phyloP scores from a whole-genome alignment of 2,329 filamentous ascomycete genomes.

The Phaeomoniella chlamydospora region DNA sequence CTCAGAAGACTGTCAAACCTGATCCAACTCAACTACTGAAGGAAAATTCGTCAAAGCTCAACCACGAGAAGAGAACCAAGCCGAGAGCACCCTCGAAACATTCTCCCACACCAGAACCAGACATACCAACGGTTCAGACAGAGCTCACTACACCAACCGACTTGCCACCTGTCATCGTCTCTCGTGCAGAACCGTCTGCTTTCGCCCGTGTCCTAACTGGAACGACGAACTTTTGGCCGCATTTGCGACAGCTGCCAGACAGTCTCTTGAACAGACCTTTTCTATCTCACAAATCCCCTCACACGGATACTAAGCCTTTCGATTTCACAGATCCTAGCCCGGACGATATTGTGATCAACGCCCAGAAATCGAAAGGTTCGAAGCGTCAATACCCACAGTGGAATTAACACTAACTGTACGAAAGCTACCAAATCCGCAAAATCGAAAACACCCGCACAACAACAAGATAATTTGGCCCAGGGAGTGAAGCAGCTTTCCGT shows the following conservation, averaged over 20 bases:
- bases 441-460: slow-evolving; percentile 15
- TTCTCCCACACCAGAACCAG: not conserved
- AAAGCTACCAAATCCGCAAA: slow-evolving; percentile 25
- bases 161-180: not conserved
- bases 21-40: not conserved
- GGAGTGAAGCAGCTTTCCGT: slow-evolving; percentile 33
- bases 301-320: slow-evolving; percentile 26
- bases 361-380: slow-evolving; percentile 75
- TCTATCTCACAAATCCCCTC: slow-evolving; percentile 23
- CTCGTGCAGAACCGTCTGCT: slow-evolving; percentile 4
- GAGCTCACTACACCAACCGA: not conserved
- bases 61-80: not conserved
- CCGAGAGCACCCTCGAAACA: not conserved
- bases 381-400: slow-evolving; percentile 13
- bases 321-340: slow-evolving; percentile 77
- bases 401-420: slow-evolving; percentile 21
- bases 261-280: slow-evolving; percentile 12
- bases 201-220: slow-evolving; percentile 12
- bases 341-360: slow-evolving; percentile 75
- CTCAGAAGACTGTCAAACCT: slow-evolving; percentile 4
- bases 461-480: slow-evolving; percentile 27
- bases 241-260: not conserved
- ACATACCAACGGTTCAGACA: not conserved
- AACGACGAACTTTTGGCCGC: slow-evolving; percentile 18
- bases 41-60: not conserved